Percentiles rank a stretch among this genome's conserved stretches.
Conservation (phyloP, 176 grass and related monocot genomes). For the Tuctoria greenei region DNA sequence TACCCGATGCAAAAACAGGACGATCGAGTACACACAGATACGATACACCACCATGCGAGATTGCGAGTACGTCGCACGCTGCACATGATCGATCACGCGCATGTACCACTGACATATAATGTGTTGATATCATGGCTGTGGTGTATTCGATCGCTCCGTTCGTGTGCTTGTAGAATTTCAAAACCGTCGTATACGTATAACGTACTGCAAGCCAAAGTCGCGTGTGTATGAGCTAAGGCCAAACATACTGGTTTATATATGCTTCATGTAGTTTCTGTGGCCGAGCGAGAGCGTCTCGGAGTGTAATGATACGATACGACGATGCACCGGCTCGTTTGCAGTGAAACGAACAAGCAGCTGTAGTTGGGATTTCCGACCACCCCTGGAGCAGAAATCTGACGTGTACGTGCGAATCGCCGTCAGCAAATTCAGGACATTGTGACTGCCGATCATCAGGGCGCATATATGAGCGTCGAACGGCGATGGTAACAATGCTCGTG, state of each 20-base stretch:
- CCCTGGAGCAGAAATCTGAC: background rate
- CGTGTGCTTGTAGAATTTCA: background rate
- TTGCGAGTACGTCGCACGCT: background rate
- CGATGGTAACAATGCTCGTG: slow-evolving; percentile 11
- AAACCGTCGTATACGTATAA: background rate
- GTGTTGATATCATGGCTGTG: background rate
- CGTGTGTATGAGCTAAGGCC: background rate
- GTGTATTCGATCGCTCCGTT: background rate
- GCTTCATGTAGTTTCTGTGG: background rate
- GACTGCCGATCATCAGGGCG: background rate
- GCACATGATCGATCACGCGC: background rate
- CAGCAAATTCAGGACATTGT: slow-evolving; percentile 19
- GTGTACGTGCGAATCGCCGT: background rate
- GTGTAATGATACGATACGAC: background rate
- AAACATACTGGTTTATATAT: background rate
- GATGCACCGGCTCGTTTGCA: background rate
- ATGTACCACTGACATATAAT: too few species aligned
- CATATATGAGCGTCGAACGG: background rate
- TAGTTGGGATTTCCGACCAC: background rate
- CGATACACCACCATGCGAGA: background rate
- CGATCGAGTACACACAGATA: background rate
- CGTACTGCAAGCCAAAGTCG: background rate
- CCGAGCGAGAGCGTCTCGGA: background rate
- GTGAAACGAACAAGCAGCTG: background rate
- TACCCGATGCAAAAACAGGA: background rate